A percentile compares a stretch with the other conserved stretches of the same genome.
These are phyloP conservation scores for Penicillium argentinense DNA, from an alignment of 495 filamentous ascomycete species.

Conservation along the genomic window DNA sequence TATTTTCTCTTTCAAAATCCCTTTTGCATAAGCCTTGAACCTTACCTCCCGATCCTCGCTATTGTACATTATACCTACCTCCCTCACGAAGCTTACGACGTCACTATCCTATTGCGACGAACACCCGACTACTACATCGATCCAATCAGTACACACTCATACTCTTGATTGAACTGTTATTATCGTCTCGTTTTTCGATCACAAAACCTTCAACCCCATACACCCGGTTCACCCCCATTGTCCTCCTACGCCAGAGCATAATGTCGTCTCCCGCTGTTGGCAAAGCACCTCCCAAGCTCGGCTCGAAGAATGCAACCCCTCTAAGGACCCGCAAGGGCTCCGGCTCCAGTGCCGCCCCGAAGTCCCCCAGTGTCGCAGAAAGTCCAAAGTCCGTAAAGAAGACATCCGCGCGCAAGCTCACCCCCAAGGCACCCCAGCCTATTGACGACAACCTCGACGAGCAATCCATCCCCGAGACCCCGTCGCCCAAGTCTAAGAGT, in stretches of 20 bases:
- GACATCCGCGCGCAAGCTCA: conserved; percentile 23
- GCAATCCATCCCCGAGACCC: conserved; percentile 23
- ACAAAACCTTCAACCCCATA: neutral
- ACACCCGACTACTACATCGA: neutral
- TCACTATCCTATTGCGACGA: neutral
- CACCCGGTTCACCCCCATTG: neutral
- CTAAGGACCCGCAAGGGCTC: conserved; percentile 50
- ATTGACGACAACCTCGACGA: conserved; percentile 25
- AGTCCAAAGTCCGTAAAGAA: conserved; percentile 29
- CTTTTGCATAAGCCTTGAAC: conserved; percentile 9
- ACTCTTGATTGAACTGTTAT: too few species aligned
- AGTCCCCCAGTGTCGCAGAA: conserved; percentile 24
- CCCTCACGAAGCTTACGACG: conserved; percentile 9
- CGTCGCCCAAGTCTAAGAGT: conserved; percentile 35
- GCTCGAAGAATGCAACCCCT: conserved; percentile 39
- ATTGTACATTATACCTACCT: conserved; percentile 6
- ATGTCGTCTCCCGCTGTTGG: conserved; percentile 25
- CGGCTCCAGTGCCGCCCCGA: conserved; percentile 38
- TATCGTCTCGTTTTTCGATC: too few species aligned
- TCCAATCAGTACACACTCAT: neutral
- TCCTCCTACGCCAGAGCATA: neutral
- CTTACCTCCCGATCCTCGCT: conserved; percentile 1
- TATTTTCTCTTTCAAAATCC: neutral
- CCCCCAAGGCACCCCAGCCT: conserved; percentile 24
- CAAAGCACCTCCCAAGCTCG: conserved; percentile 27